Base-by-base conservation (phyloP, 208 protist species). In the Phytomonas francai region DNA sequence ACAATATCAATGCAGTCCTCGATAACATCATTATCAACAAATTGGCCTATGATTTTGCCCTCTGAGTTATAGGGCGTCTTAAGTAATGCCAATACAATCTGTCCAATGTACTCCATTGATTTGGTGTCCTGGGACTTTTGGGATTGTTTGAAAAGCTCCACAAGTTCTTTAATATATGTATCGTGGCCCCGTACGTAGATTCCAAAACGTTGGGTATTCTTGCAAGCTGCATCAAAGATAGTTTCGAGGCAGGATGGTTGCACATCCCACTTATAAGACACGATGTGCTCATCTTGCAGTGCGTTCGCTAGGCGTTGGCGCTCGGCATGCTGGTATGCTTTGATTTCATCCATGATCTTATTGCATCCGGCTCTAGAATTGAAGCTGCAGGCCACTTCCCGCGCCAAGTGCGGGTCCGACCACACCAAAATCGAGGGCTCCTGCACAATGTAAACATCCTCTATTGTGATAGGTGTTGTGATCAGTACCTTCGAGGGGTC, bases 1-100 rank as follows among this genome's bases (percentile, higher is more conserved):
- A 94, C 83, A 63, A 89, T 88, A 71, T 94, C 85, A 39, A 94
- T 81, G 68, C 77, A 80, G 39, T 67, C 73, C 58, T 94, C 83
- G 56, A 91, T 78, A 68, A 72, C 61, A 8, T 72, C 67, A 54
- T 85, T 80, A 45, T 91, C 83, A 0, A 94, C 81, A 57, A 89
- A 88, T 67, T 91, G 85, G 3, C 79, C 70, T 58, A 94, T 73
- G 39, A 91, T 87, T 68, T 79, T 83, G 8, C 74, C 77, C n/a
- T 94, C 85, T 4, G 83, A 83, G 68, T 66, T 87, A 76, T 86
- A 91, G 1, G 88, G 88, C 8, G 78, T 49, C 36, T 77, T 73
- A 14, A 94, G 71, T 7, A 94, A 75, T 2, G 75, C 49, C 5
- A 90, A 61, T 29, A 77, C 75, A 12, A 94, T 88, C 33, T 74